Conservation (phyloP, 768 basidiomycete genomes). For the Phylloporus sp. region DNA sequence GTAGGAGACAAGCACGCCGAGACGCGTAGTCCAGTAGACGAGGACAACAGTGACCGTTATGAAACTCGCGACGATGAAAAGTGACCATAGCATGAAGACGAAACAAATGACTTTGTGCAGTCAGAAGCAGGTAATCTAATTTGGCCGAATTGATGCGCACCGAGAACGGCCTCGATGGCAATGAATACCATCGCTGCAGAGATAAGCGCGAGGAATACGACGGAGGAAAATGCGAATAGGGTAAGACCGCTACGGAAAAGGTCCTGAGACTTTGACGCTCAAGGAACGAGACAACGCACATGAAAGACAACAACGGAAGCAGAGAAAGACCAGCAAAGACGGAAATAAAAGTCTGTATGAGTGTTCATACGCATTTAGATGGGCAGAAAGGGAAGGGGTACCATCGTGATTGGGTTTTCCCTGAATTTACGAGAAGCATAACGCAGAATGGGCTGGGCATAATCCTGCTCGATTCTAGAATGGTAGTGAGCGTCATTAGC, state of each 20-base stretch:
- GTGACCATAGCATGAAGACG: slow-evolving; percentile 28
- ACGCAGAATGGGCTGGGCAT: slow-evolving; percentile 38
- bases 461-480: slow-evolving; percentile 40
- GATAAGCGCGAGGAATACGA: slow-evolving; percentile 35
- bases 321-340: slow-evolving; percentile 36
- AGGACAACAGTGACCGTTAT: slow-evolving; percentile 28
- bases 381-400: neutral
- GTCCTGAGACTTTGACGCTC: slow-evolving; percentile 5
- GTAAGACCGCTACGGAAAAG: slow-evolving; percentile 25
- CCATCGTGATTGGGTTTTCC: slow-evolving; percentile 26
- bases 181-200: slow-evolving; percentile 31
- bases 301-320: slow-evolving; percentile 33
- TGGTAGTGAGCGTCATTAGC: neutral
- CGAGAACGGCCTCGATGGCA: slow-evolving; percentile 25
- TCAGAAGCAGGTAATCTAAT: neutral
- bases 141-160: slow-evolving; percentile 14
- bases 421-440: slow-evolving; percentile 16
- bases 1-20: slow-evolving; percentile 32
- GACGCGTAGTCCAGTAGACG: slow-evolving; percentile 32
- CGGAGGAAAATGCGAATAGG: slow-evolving; percentile 33
- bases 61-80: slow-evolving; percentile 32
- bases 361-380: slow-evolving; percentile 4
- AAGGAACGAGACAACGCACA: slow-evolving; percentile 30
- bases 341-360: slow-evolving; percentile 37
- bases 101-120: slow-evolving; percentile 31